Evolutionary conservation across 192 early-diverging fungal genomes (phyloP), one percentile per base, ranked within the genome.

Genomic region (Diversispora eburnea): DNA sequence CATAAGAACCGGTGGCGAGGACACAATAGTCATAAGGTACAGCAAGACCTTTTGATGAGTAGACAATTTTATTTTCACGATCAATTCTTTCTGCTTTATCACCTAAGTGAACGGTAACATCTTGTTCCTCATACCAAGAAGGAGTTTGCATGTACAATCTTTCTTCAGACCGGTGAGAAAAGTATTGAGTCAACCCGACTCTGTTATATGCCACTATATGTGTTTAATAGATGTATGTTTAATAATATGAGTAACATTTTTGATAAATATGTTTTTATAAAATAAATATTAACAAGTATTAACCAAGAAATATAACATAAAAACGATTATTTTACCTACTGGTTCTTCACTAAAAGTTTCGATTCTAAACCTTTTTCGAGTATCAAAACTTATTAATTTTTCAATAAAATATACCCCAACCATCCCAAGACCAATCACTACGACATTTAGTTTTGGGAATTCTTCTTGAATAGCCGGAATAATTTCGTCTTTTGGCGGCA

Each of bases 351-450:
- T 79, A 71, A 90, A 90, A 19, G 80, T 81, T 1, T 75, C 75
- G 25, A 90, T 79, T 6, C 33, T 65, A 71, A 81, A 89, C 56
- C 61, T 47, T n/a, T 79, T 80, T 9, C 76, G 70, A 12, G 75
- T 73, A 69, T 90, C 90, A 57, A 79, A 81, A 59, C 84, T 82
- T 51, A 87, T 58, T 41, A 91, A 67, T 71, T 85, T 87, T 75
- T 90, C 89, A 12, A 85, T 88, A 73, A 90, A 87, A 1, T 81
- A 79, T 47, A 91, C 70, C 3, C 82, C 89, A 9, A 90, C 88
- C 89, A 91, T 90, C 19, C 89, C 89, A 19, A 90, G 80, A n/a
- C 89, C 89, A 55, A 89, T 70, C 39, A 90, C 80, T 19, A 87
- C 84, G 17, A 91, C 60, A 56, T 25, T 72, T 33, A 17, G 33